These are phyloP conservation scores for Mucor circinelloides DNA, from an alignment of 371 early-diverging fungal species.

Conservation along the genomic window DNA sequence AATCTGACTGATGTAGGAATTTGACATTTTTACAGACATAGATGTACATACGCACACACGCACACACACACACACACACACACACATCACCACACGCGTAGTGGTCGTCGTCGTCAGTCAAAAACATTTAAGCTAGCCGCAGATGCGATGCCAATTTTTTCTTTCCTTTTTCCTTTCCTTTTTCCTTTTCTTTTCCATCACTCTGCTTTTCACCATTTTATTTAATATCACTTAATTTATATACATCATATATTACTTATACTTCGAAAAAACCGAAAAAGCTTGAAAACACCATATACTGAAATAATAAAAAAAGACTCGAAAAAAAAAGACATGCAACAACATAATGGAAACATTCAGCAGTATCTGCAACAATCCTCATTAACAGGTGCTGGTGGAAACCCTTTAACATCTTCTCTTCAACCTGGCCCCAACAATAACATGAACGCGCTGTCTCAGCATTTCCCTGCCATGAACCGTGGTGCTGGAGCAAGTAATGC, in stretches of 20 bases:
- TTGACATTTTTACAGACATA: no score
- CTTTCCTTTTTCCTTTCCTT: not conserved
- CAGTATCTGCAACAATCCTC: slow-evolving; percentile 45
- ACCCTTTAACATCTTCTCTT: slow-evolving; percentile 21
- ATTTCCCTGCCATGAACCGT: slow-evolving; percentile 33
- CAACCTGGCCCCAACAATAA: slow-evolving; percentile 16
- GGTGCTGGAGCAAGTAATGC: slow-evolving; percentile 18
- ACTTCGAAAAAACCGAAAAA: not conserved
- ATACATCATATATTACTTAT: not conserved
- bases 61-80: no score
- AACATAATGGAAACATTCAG: slow-evolving; percentile 29
- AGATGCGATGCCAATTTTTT: not conserved
- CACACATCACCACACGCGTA: not conserved
- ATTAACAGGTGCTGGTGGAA: slow-evolving; percentile 29
- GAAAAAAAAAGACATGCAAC: not conserved
- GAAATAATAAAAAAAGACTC: not conserved
- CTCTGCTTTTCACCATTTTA: not conserved
- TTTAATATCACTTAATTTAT: not conserved
- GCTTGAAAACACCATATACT: not conserved
- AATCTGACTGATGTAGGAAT: not conserved
- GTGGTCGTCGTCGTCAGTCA: not conserved
- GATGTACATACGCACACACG: no score
- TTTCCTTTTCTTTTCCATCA: not conserved
- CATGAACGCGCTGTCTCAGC: slow-evolving; percentile 41
- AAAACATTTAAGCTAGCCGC: not conserved